Evolutionary conservation across 23 red algal genomes (phyloP).

Genomic region (Chondrus crispus): DNA sequence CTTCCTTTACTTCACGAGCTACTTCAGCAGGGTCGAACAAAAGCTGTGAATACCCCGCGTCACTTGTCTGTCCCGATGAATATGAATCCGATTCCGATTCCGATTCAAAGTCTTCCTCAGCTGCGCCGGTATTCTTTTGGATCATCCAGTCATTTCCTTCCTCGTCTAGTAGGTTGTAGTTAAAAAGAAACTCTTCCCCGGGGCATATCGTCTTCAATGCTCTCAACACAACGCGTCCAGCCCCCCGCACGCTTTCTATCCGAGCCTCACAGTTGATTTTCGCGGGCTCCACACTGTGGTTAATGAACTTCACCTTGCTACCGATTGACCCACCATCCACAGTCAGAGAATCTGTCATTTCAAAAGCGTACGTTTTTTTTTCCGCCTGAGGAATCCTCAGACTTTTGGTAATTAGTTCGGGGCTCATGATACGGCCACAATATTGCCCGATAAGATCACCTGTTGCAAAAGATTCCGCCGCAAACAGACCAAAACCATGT

Average conservation of each 20-base stretch:
- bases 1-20: too few relatives aligned
- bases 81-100: too few relatives aligned
- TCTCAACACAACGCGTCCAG: conserved; percentile 21
- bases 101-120: too few relatives aligned
- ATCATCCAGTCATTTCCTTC: conserved; percentile 48
- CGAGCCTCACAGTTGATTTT: conserved; percentile 26
- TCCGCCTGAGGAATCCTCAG: conserved; percentile 40
- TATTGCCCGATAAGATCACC: conserved; percentile 58
- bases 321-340: conserved; percentile 44
- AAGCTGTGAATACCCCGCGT: too few relatives aligned
- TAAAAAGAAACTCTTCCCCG: conserved; percentile 56
- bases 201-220: conserved; percentile 22
- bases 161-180: conserved; percentile 27
- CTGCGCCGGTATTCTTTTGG: too few relatives aligned
- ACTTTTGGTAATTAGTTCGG: conserved; percentile 9
- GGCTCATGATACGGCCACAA: conserved; percentile 35
- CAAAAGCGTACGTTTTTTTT: conserved; percentile 50
- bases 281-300: conserved; percentile 7
- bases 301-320: conserved; percentile 48
- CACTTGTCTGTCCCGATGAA: too few relatives aligned
- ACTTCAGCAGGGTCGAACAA: too few relatives aligned
- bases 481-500: conserved; percentile 65
- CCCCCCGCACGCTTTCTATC: conserved; percentile 42
- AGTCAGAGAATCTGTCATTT: conserved; percentile 27
- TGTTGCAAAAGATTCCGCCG: conserved; percentile 16